Base-by-base conservation (phyloP, 2,329 filamentous ascomycete genomes). In the Seiridium unicorne region DNA sequence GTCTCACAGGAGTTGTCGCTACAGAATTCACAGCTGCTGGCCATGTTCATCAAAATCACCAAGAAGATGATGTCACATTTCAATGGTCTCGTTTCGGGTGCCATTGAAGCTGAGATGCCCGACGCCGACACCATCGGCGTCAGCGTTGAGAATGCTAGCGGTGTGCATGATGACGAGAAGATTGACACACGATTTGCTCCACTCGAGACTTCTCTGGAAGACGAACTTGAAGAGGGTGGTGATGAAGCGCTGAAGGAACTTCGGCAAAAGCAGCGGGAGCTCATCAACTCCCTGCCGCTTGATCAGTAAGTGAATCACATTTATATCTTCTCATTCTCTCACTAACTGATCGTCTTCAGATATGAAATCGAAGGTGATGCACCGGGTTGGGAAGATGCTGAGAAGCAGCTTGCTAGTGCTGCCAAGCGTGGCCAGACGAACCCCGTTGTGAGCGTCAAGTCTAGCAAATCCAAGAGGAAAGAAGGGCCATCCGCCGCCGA, bases 31-130 rank as follows among this genome's bases (percentile, higher is more conserved):
- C 95, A 98, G 77, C 80, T 97, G 3, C 81, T 99, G 63, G 93
- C 94, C 62, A 96, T 98, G 90, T 98, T 99, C 75, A 92, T 97
- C 74, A 99, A 99, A 81, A 90, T 97, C 62, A 84, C 97, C 61
- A 87, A 93, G 65, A 98, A 98, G 79, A 84, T 97, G 44, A 90
- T 90, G 3, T 82, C 84, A 3, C 86, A 93, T 71, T 95, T 99
- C 76, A 85, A 88, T 38, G 79, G 82, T 3, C 76, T 98, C 1
- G 83, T 97, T 3, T 86, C 92, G 47, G 87, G 86, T 3, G 92
- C 91, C 0, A 88, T 89, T 9, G 88, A 86, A 59, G 85, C 87
- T 1, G 81, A 86, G 51, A 79, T 93, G 68, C 89, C 89, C 3
- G 77, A 80, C 49, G 74, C 81, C 2, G 80, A 84, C 66, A 79